Conservation (phyloP, 805 yeast species). For the Ogataea pini region DNA sequence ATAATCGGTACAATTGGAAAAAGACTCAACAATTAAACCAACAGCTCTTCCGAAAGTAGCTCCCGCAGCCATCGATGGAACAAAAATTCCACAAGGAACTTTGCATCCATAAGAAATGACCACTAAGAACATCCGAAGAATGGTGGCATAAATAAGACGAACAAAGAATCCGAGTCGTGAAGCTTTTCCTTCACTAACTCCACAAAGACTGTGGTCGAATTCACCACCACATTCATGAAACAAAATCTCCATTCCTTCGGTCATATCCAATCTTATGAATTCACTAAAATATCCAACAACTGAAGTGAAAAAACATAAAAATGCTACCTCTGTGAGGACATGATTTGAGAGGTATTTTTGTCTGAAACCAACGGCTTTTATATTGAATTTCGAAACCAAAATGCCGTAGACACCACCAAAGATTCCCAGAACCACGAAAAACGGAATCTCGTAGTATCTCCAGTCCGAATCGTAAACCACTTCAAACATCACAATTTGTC, state of each 20-base stretch:
- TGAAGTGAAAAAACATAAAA: constrained; percentile 70
- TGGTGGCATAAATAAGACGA: constrained; percentile 68
- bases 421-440: constrained; percentile 74
- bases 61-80: constrained; percentile 96
- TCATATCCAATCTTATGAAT: constrained; percentile 85
- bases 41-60: constrained; percentile 90
- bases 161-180: constrained; percentile 40
- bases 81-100: constrained; percentile 97
- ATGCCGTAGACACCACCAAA: constrained; percentile 94
- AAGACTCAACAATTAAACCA: constrained; percentile 66
- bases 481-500: constrained; percentile 90
- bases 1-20: constrained; percentile 36
- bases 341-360: constrained; percentile 59
- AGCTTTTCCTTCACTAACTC: constrained; percentile 24
- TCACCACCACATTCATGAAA: constrained; percentile 75
- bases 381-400: constrained; percentile 70
- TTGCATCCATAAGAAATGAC: constrained; percentile 87
- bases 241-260: constrained; percentile 87
- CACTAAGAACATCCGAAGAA: constrained; percentile 68
- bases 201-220: constrained; percentile 42
- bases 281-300: constrained; percentile 79
- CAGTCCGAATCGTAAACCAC: constrained; percentile 86
- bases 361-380: constrained; percentile 74
- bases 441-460: constrained; percentile 83
- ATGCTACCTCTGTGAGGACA: constrained; percentile 70